These are phyloP conservation scores for Neofusicoccum sp. DNA, from an alignment of 2,329 filamentous ascomycete species.

Conservation along the genomic window DNA sequence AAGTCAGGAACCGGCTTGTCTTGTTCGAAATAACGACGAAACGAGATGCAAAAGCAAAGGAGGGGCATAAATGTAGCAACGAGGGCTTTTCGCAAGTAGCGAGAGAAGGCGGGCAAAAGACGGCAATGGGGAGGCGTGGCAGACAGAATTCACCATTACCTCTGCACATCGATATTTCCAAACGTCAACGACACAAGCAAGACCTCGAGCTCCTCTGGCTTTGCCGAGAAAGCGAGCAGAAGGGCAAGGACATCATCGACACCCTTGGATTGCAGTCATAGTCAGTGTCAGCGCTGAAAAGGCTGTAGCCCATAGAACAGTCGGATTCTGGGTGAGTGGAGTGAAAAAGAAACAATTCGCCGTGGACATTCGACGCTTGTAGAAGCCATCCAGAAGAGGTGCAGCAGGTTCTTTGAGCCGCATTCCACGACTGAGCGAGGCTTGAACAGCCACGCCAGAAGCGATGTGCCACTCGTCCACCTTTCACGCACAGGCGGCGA, in stretches of 20 bases:
- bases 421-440: no score
- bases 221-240: conserved; percentile 78
- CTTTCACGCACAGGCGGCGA: no score
- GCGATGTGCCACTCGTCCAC: no score
- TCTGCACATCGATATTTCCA: conserved; percentile 86
- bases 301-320: not conserved
- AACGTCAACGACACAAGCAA: conserved; percentile 86
- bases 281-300: not conserved
- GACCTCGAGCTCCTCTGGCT: conserved; percentile 80
- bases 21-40: not conserved
- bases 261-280: conserved; percentile 49
- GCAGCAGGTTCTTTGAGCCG: no score
- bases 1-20: not conserved
- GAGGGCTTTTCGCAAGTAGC: no score
- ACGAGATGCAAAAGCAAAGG: not conserved
- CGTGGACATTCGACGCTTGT: no score
- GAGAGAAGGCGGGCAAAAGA: no score
- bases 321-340: not conserved
- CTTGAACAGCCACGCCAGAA: no score
- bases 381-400: no score
- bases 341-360: not conserved
- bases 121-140: no score
- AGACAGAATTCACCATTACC: no score
- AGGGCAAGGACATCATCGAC: conserved; percentile 90
- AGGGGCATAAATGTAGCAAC: not conserved